phyloP scores from a whole-genome alignment of 768 basidiomycete species.

The Pluteus cervinus region DNA sequence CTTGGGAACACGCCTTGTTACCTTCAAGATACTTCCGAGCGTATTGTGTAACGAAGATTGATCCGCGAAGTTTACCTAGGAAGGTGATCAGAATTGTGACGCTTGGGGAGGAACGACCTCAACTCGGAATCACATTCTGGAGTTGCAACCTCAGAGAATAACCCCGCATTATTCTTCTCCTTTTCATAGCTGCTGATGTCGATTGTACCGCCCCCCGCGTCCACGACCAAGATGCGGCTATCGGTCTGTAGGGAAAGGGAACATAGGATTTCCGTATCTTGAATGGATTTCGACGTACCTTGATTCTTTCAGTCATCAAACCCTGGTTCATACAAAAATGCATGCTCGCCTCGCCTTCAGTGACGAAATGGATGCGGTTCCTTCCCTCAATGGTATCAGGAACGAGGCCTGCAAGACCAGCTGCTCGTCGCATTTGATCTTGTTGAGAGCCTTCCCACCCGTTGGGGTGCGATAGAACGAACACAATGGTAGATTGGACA shows the following conservation, averaged over 20 bases:
- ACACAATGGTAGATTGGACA: constrained; percentile 28
- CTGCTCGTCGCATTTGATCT: constrained; percentile 40
- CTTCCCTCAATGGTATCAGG: constrained; percentile 24
- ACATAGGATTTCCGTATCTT: too few species aligned
- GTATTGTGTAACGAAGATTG: constrained; percentile 32
- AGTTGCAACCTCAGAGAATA: constrained; percentile 34
- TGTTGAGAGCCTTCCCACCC: constrained; percentile 53
- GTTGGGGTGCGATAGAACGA: constrained; percentile 43
- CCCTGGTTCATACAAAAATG: constrained; percentile 42
- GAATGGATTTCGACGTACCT: constrained; percentile 11
- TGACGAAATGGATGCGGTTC: constrained; percentile 41
- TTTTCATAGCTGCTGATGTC: constrained; percentile 40
- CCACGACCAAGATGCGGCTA: too few species aligned
- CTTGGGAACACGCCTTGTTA: constrained; percentile 12
- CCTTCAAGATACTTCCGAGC: constrained; percentile 26
- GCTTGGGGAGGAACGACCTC: too few species aligned
- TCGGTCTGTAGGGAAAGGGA: too few species aligned
- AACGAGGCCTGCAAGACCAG: constrained; percentile 38
- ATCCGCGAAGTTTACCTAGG: constrained; percentile 34
- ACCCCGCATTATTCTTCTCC: constrained; percentile 12
- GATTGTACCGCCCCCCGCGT: constrained; percentile 43
- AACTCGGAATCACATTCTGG: constrained; percentile 21
- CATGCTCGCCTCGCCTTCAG: constrained; percentile 52
- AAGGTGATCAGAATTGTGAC: not conserved
- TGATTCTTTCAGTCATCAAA: constrained; percentile 24